Base-by-base conservation (phyloP, 1,284 basidiomycete species). In the Rhizoctonia solani region DNA sequence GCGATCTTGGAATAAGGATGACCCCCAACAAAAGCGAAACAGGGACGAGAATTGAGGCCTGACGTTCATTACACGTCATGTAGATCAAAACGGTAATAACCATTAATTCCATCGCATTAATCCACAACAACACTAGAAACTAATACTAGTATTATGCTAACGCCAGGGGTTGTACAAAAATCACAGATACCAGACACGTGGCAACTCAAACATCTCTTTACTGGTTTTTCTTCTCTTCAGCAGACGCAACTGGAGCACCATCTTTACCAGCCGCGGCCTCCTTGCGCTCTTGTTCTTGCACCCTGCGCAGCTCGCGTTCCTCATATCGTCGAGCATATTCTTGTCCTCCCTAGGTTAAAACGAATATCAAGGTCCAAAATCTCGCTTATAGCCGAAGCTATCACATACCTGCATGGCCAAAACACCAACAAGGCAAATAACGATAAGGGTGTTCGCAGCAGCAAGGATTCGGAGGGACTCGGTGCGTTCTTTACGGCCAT, bases 371-470 rank as follows among this genome's bases (percentile, higher is more conserved):
- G 23, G 19, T 39, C 14, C 41, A 23, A 27, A 16, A 41, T 41
- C 39, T 34, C 16, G n/a, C 14, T 14, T n/a, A 49, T 27, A 8
- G 27, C 3, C 13, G 30, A n/a, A 19, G 4, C 19, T 23, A 44
- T 23, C 52, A 34, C 44, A 25, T 75, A 90, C 90, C 85, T 92
- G 90, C 58, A 92, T 79, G 55, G 79, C 74, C 21, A 92, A 79
- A 66, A 92, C 82, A n/a, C 81, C 82, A 25, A 82, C 82, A 16
- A 92, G 79, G 54, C 85, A 81, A 11, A 86, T 79, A 58, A 88
- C 86, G 67, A 92, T 87, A 69, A 96, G 88, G 50, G 90, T 84
- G 74, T 95, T 95, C 9, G 87, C 92, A 14, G 93, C 93, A 23
- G 88, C 85, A 27, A 95, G 80, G 4, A 95, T 81, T 68, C 85